phyloP scores from a whole-genome alignment of 2,329 filamentous ascomycete genomes.

The Claviceps sp. region DNA sequence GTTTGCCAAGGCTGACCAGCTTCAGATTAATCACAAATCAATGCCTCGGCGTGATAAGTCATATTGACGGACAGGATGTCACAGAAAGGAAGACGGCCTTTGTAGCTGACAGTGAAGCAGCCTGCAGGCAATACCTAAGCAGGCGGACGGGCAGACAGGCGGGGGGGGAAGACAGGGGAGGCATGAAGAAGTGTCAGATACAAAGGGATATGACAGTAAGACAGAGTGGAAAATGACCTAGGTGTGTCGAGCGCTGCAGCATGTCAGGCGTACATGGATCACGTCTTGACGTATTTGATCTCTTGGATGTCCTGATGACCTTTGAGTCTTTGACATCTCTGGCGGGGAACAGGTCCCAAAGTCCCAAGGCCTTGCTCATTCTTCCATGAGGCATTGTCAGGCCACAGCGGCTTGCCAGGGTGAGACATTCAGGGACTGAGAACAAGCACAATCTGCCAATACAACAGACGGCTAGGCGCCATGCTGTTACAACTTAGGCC shows the following conservation, averaged over 20 bases:
- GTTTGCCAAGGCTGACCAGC: background rate
- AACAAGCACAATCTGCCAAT: background rate
- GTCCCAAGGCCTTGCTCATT: background rate
- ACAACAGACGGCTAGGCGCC: background rate
- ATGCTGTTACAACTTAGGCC: too few relatives aligned
- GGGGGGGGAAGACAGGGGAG: background rate
- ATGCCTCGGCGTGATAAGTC: background rate
- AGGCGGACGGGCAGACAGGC: background rate
- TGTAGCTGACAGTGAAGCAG: background rate
- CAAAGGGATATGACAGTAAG: conserved; percentile 2
- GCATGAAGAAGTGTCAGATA: background rate
- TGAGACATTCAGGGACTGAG: conserved; percentile 10
- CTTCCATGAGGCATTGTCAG: conserved; percentile 8
- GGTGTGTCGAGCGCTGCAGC: background rate
- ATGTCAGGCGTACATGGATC: background rate
- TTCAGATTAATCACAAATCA: background rate
- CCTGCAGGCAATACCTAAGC: background rate
- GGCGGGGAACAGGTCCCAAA: background rate
- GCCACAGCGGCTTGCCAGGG: conserved; percentile 1
- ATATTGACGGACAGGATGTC: too few relatives aligned
- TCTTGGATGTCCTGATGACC: too few relatives aligned
- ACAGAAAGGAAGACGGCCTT: too few relatives aligned
- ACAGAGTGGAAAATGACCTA: conserved; percentile 1
- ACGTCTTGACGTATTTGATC: too few relatives aligned
- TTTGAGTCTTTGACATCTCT: background rate